Conservation (phyloP, 1,284 basidiomycete genomes). For the Irpex rosettiformis region DNA sequence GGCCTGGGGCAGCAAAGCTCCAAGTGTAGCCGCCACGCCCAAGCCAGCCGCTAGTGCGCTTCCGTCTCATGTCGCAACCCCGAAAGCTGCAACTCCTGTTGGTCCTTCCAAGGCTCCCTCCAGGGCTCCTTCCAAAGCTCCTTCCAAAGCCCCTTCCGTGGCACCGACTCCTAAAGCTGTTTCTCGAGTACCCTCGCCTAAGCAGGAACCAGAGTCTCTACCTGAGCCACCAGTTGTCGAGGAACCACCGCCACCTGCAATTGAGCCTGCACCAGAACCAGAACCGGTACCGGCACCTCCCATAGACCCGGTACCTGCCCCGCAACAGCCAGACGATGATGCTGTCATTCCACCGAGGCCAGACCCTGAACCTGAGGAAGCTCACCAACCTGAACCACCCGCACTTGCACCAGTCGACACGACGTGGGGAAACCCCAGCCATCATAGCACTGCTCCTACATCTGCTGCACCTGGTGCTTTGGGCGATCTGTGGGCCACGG, state of each 20-base stretch:
- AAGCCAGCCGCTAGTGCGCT: neutral
- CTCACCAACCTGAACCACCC: neutral
- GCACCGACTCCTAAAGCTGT: constrained; percentile 15
- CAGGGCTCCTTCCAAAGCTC: constrained; percentile 8
- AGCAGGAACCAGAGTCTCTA: constrained; percentile 16
- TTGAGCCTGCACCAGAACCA: too few species aligned
- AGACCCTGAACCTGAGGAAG: neutral
- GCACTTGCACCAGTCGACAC: neutral
- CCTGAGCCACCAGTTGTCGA: constrained; percentile 7
- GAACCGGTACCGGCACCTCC: neutral
- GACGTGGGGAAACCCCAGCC: neutral
- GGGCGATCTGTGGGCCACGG: constrained; percentile 10
- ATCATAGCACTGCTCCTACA: neutral
- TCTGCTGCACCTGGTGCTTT: constrained; percentile 4
- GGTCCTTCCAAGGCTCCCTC: constrained; percentile 7
- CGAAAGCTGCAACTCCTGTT: constrained; percentile 2
- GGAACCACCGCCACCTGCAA: too few species aligned
- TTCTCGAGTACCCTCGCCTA: constrained; percentile 17
- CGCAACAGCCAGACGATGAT: constrained; percentile 7
- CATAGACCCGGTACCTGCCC: neutral
- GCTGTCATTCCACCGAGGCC: constrained; percentile 10
- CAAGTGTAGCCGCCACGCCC: neutral
- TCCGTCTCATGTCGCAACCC: constrained; percentile 3
- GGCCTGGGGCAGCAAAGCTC: neutral
- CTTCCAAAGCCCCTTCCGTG: constrained; percentile 19